A percentile compares a stretch with the other conserved stretches of the same genome.
phyloP scores from a whole-genome alignment of 2,329 filamentous ascomycete genomes.

The Fusarium circinatum region DNA sequence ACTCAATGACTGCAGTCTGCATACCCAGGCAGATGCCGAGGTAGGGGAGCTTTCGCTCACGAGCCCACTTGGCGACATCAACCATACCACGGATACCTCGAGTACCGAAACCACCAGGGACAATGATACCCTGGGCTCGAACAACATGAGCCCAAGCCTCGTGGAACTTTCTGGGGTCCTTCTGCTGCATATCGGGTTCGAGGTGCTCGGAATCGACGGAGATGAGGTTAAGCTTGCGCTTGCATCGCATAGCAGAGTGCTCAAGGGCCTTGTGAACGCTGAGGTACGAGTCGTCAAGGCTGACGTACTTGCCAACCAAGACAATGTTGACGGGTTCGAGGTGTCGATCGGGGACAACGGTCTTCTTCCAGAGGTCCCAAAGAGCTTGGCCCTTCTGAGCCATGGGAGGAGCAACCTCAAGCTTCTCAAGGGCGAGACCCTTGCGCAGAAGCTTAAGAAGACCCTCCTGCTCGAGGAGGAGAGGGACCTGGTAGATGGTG shows the following conservation, averaged over 20 bases:
- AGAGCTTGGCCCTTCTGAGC: slow-evolving; percentile 72
- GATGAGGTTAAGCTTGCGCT: slow-evolving; percentile 79
- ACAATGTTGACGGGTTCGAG: slow-evolving; percentile 79
- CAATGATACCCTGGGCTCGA: slow-evolving; percentile 65
- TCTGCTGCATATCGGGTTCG: slow-evolving; percentile 71
- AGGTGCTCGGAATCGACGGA: slow-evolving; percentile 89
- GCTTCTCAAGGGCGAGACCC: slow-evolving; percentile 71
- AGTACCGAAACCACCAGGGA: slow-evolving; percentile 82
- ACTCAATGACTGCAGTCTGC: slow-evolving; percentile 93
- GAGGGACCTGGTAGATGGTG: slow-evolving; percentile 92
- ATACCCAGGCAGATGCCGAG: slow-evolving; percentile 92
- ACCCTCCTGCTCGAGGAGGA: slow-evolving; percentile 87
- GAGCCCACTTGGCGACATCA: slow-evolving; percentile 84
- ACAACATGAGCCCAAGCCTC: slow-evolving; percentile 86
- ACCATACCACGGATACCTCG: slow-evolving; percentile 90
- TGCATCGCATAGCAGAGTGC: slow-evolving; percentile 89
- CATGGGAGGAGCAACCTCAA: slow-evolving; percentile 63
- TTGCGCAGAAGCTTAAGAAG: slow-evolving; percentile 74
- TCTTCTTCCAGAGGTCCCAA: slow-evolving; percentile 81
- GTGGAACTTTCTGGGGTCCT: slow-evolving; percentile 79
- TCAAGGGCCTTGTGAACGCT: slow-evolving; percentile 86
- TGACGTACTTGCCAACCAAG: slow-evolving; percentile 92
- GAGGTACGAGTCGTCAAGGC: slow-evolving; percentile 86
- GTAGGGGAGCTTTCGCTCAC: slow-evolving; percentile 82
- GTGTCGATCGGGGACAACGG: slow-evolving; percentile 74